Conservation (phyloP, 768 basidiomycete species). For the Erythrobasidium yunnanense region DNA sequence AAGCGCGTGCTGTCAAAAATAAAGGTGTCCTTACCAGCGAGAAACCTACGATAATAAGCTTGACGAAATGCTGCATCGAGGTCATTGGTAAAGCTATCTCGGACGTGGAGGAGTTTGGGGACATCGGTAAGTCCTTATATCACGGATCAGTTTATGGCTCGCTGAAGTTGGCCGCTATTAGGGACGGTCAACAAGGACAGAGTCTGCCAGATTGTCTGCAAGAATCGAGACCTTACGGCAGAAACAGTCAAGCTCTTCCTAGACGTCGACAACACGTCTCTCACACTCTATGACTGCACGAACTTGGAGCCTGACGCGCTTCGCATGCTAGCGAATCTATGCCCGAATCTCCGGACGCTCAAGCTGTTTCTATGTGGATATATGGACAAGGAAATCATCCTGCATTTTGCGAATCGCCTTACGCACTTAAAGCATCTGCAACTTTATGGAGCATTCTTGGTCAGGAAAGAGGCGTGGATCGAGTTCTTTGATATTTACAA, state of each 20-base stretch:
- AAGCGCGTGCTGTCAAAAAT: conserved; percentile 43
- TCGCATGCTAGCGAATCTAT: conserved; percentile 61
- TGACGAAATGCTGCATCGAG: conserved; percentile 76
- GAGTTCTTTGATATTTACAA: conserved; percentile 57
- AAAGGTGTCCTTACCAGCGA: conserved; percentile 57
- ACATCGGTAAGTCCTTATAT: conserved; percentile 39
- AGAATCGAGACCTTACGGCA: conserved; percentile 49
- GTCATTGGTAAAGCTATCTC: conserved; percentile 75
- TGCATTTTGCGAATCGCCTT: conserved; percentile 52
- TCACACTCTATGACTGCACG: conserved; percentile 79
- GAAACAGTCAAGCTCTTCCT: conserved; percentile 80
- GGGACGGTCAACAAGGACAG: conserved; percentile 72
- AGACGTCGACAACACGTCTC: conserved; percentile 53
- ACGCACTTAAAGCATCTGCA: conserved; percentile 59
- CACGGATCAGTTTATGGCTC: conserved; percentile 50
- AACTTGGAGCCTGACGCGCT: conserved; percentile 60
- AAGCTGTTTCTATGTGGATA: conserved; percentile 79
- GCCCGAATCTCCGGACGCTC: conserved; percentile 68
- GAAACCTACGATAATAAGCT: conserved; percentile 53
- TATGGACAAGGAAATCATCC: conserved; percentile 50
- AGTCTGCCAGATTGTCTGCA: conserved; percentile 49
- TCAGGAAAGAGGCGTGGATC: conserved; percentile 52
- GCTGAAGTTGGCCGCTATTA: conserved; percentile 53
- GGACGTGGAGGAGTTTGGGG: conserved; percentile 66
- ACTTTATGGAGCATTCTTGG: conserved; percentile 75